Conservation (phyloP, 805 yeast genomes). For the Candida coquimbonensis region DNA sequence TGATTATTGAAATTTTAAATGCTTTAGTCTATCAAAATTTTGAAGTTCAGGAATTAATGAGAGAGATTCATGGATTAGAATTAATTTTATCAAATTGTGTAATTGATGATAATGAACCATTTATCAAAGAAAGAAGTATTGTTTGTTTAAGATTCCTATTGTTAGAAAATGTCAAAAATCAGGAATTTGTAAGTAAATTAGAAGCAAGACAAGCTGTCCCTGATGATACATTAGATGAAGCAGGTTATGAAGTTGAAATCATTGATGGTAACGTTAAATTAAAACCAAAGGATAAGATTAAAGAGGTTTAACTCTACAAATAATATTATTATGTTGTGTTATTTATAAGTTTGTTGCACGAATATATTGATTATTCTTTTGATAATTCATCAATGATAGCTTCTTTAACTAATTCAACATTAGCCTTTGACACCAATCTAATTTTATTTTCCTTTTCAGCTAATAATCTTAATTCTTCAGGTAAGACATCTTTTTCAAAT, state of each 20-base stretch:
- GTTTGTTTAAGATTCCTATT: conserved; percentile 68
- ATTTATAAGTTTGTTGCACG: not conserved
- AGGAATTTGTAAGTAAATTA: conserved; percentile 62
- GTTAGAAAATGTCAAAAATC: conserved; percentile 60
- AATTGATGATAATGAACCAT: conserved; percentile 86
- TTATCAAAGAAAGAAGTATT: conserved; percentile 75
- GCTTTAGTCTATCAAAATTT: conserved; percentile 44
- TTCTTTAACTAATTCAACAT: conserved; percentile 64
- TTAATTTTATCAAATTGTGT: conserved; percentile 73
- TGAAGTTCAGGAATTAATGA: conserved; percentile 57
- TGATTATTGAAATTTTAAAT: conserved; percentile 61
- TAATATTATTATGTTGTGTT: too few species aligned
- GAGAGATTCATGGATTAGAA: conserved; percentile 63
- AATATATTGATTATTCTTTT: conserved; percentile 28
- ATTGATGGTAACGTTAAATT: conserved; percentile 63
- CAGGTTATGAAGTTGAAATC: conserved; percentile 73
- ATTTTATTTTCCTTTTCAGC: conserved; percentile 68
- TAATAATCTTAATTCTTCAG: conserved; percentile 75
- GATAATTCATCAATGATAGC: conserved; percentile 68
- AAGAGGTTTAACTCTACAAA: conserved; percentile 1
- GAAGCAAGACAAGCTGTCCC: conserved; percentile 69
- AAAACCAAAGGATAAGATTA: conserved; percentile 26
- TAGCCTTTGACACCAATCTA: conserved; percentile 61
- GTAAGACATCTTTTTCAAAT: conserved; percentile 83
- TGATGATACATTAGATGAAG: conserved; percentile 52